These are phyloP conservation scores for Stromatinia cepivora DNA, from an alignment of 2,329 filamentous ascomycete genomes.

Conservation along the genomic window DNA sequence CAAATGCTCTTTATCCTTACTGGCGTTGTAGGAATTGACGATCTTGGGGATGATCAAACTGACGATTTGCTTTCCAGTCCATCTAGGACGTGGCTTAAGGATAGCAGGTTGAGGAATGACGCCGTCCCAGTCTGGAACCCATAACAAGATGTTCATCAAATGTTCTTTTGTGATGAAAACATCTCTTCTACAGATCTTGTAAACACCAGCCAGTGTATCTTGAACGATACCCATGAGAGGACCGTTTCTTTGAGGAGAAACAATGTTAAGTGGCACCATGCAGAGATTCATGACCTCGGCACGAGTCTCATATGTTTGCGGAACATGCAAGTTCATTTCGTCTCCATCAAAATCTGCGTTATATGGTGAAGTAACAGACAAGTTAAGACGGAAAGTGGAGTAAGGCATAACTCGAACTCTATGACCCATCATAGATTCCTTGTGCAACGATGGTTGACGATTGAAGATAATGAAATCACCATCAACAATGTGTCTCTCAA, in stretches of 20 bases:
- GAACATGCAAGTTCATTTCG: constrained; percentile 99
- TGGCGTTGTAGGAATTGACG: constrained; percentile 72
- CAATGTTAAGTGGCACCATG: constrained; percentile 97
- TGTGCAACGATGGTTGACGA: constrained; percentile 97
- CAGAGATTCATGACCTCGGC: constrained; percentile 93
- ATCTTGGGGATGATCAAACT: constrained; percentile 88
- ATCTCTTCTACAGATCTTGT: constrained; percentile 94
- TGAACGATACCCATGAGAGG: constrained; percentile 99
- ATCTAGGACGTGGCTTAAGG: constrained; percentile 84
- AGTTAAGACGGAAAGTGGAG: constrained; percentile 94
- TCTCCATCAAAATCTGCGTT: constrained; percentile 99
- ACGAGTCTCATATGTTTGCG: constrained; percentile 93
- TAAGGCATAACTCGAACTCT: constrained; percentile 97
- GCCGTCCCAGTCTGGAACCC: constrained; percentile 97
- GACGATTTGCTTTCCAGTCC: constrained; percentile 97
- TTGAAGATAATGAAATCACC: constrained; percentile 99
- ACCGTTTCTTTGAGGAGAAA: constrained; percentile 94
- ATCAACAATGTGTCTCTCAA: constrained; percentile 93
- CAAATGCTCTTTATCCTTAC: constrained; percentile 53
- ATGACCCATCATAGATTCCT: constrained; percentile 99
- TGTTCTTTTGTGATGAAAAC: constrained; percentile 86
- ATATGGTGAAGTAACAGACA: constrained; percentile 97
- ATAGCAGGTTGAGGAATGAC: constrained; percentile 93
- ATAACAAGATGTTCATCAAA: constrained; percentile 96
- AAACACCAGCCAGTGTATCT: constrained; percentile 92